Conservation (phyloP, 768 basidiomycete species). For the Tylopilus sp. region DNA sequence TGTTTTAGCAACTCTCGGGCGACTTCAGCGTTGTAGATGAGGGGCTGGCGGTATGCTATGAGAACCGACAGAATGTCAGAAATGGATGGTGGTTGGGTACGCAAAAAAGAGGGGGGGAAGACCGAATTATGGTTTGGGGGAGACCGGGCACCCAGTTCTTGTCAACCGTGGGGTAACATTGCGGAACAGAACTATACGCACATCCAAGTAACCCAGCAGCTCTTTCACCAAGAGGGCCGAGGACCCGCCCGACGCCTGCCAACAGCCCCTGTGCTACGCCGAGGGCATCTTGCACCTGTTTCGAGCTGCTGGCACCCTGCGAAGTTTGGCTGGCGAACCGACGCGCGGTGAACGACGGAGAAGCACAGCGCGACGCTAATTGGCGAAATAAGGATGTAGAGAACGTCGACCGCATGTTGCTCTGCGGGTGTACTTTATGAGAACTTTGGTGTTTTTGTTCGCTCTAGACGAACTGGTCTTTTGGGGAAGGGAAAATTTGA, state of each 20-base stretch:
- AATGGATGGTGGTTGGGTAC: not conserved
- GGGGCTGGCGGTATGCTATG: slow-evolving; percentile 70
- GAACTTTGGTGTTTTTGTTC: not conserved
- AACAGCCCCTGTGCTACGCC: slow-evolving; percentile 55
- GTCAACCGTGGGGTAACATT: slow-evolving; percentile 1
- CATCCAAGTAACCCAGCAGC: slow-evolving; percentile 57
- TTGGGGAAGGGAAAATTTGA: slow-evolving; percentile 1
- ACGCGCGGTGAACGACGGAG: slow-evolving; percentile 15
- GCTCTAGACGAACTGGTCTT: slow-evolving; percentile 2
- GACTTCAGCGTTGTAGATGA: slow-evolving; percentile 77
- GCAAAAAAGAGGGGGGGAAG: not conserved
- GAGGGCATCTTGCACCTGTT: slow-evolving; percentile 70
- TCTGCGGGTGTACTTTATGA: slow-evolving; percentile 5
- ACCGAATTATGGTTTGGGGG: not conserved
- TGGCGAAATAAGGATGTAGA: slow-evolving; percentile 26
- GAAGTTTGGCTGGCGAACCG: slow-evolving; percentile 37
- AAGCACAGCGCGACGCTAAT: slow-evolving; percentile 12
- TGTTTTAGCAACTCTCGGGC: slow-evolving; percentile 73
- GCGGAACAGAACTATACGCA: slow-evolving; percentile 26
- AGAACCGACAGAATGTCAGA: not conserved
- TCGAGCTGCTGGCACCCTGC: slow-evolving; percentile 45
- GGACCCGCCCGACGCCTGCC: slow-evolving; percentile 45
- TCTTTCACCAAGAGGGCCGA: slow-evolving; percentile 50
- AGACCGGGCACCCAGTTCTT: not conserved
- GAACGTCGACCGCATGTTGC: slow-evolving; percentile 25